Conservation (phyloP, 805 yeast species). For the Yarrowia sp. region DNA sequence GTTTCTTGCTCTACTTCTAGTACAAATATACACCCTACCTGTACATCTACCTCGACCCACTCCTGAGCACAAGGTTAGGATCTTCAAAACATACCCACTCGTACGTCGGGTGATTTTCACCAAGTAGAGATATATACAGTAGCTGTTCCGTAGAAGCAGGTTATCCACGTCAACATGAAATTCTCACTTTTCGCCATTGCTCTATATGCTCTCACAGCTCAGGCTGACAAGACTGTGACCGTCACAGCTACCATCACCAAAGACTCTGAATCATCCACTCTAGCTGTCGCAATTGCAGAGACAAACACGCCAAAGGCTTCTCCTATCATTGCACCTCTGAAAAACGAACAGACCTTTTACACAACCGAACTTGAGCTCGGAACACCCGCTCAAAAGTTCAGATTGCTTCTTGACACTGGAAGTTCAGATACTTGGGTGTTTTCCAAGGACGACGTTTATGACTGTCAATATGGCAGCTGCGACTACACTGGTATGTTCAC, state of each 20-base stretch:
- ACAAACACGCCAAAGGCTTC: neutral
- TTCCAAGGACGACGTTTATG: constrained; percentile 37
- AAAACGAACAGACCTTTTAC: constrained; percentile 40
- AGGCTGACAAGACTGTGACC: neutral
- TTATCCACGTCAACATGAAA: neutral
- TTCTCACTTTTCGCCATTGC: neutral
- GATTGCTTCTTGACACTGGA: constrained; percentile 69
- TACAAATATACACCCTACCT: too few relatives aligned
- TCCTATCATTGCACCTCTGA: constrained; percentile 31
- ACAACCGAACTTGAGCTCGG: constrained; percentile 48
- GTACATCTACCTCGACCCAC: too few relatives aligned
- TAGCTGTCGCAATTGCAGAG: neutral
- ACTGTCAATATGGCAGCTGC: constrained; percentile 27
- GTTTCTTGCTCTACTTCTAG: too few relatives aligned
- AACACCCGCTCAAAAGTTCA: constrained; percentile 54
- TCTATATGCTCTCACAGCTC: neutral
- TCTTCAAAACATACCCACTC: neutral
- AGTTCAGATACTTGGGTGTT: constrained; percentile 72
- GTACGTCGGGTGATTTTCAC: neutral
- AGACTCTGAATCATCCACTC: neutral
- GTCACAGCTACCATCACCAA: neutral
- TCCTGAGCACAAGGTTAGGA: too few relatives aligned
- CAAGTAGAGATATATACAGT: neutral
- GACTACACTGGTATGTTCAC: constrained; percentile 35
- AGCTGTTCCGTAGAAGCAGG: neutral